Evolutionary conservation across 2,329 filamentous ascomycete species (phyloP), one percentile per base, ranked within the genome.

Genomic region (Rhexocercosporidium sp.): DNA sequence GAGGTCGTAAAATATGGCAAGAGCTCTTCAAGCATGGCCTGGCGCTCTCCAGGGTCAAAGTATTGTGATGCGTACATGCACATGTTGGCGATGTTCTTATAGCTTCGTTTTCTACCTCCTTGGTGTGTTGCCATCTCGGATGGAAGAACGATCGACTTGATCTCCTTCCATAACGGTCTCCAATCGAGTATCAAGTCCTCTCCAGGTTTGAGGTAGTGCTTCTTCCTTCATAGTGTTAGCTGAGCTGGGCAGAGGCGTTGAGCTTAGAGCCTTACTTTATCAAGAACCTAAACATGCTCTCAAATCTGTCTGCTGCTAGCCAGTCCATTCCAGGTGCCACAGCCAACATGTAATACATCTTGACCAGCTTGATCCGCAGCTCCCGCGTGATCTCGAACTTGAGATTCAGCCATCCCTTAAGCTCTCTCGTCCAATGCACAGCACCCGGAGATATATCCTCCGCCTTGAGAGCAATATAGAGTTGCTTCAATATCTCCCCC

Each of bases 331-430:
- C 96, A 0, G 95, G 96, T 31, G 96, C 93, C 68, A 99, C 85
- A 5, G 93, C 87, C 67, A 99, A 90, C 81, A 97, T 94, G 81
- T 97, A 99, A 82, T 97, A 99, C 44, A 99, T 85, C 81, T 91
- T 92, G 34, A 96, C 92, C 34, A 99, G 87, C 79, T 88, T 93
- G 59, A 94, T 89, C 66, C 96, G 87, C 72, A 94, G 89, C 77
- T 91, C 90, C 74, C 92, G 89, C 57, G 93, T 93, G 78, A 97
- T 93, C 81, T 99, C 95, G 78, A 99, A 99, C 84, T 99, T 99
- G 80, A 99, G 88, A 63, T 91, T 92, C 72, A 99, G 85, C 96
- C 96, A 99, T 80, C 92, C 93, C 77, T 94, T 89, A 57, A 99
- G 90, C 86, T 99, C 96, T 73, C 95, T 90, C 18, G 96, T 97